Evolutionary conservation across 768 basidiomycete species (phyloP).

Genomic region (Lentinula sp.): DNA sequence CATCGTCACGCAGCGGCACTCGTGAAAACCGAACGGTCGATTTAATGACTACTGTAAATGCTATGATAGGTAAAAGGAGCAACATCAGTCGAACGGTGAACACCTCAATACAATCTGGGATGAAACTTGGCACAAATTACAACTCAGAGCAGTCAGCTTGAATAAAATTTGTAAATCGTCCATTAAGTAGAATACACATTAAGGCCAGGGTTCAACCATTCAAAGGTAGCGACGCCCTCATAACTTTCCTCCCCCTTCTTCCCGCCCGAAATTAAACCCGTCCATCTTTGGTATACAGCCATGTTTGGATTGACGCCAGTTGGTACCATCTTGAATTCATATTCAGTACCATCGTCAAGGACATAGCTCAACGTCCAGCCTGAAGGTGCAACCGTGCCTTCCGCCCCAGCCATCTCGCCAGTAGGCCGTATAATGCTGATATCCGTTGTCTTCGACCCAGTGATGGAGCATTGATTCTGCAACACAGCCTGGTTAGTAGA

Average conservation of each 20-base stretch:
- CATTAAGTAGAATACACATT: background rate
- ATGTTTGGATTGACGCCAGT: slow-evolving; percentile 13
- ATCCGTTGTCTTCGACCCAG: slow-evolving; percentile 11
- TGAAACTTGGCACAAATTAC: too few species aligned
- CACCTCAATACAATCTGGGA: too few species aligned
- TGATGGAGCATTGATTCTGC: slow-evolving; percentile 18
- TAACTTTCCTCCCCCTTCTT: slow-evolving; percentile 3
- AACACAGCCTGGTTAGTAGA: slow-evolving; percentile 14
- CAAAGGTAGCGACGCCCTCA: slow-evolving; percentile 7
- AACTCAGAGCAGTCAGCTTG: too few species aligned
- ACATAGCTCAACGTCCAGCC: slow-evolving; percentile 16
- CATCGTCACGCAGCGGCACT: too few species aligned
- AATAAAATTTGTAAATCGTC: background rate
- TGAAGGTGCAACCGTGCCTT: slow-evolving; percentile 13
- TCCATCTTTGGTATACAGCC: slow-evolving; percentile 18
- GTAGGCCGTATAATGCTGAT: slow-evolving; percentile 12
- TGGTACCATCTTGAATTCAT: slow-evolving; percentile 14
- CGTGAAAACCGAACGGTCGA: too few species aligned
- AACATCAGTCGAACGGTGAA: too few species aligned
- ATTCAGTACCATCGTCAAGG: slow-evolving; percentile 13
- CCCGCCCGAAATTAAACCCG: slow-evolving; percentile 10
- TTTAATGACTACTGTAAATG: too few species aligned
- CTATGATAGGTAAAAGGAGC: too few species aligned
- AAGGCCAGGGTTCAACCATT: slow-evolving; percentile 12
- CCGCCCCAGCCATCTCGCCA: slow-evolving; percentile 8